A percentile compares a stretch with the other conserved stretches of the same genome.
Evolutionary conservation across 345 rosid genomes (phyloP).

Genomic region (Pistacia integerrima): DNA sequence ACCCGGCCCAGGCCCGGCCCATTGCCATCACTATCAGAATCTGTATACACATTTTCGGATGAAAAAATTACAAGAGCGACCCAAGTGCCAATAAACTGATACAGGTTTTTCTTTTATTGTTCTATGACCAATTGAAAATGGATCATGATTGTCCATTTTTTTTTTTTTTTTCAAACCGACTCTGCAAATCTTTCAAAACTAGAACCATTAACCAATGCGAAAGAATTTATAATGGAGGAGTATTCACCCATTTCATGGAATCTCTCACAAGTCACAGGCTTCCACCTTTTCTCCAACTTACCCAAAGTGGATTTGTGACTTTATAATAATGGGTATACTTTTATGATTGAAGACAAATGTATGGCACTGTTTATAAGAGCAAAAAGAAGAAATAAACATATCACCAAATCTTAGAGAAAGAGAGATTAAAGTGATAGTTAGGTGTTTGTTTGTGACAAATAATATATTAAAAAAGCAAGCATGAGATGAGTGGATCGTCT

Average conservation of each 20-base stretch:
- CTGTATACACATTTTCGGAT: background rate
- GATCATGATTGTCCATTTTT: background rate
- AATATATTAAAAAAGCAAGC: too few species aligned
- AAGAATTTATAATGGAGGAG: background rate
- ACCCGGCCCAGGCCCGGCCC: too few species aligned
- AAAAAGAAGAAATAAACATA: background rate
- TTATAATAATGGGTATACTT: conserved; percentile 1
- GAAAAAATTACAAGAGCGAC: background rate
- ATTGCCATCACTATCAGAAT: too few species aligned
- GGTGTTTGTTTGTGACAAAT: conserved; percentile 22
- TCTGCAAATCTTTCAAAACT: background rate
- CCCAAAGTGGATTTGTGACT: conserved; percentile 20
- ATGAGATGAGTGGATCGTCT: conserved; percentile 27
- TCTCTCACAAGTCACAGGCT: background rate
- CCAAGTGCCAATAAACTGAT: background rate
- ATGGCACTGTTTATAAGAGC: conserved; percentile 7
- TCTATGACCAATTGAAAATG: background rate
- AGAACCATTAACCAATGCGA: background rate
- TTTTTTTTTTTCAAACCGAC: too few species aligned
- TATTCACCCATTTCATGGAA: conserved; percentile 10
- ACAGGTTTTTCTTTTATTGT: background rate
- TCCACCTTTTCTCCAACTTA: conserved; percentile 19
- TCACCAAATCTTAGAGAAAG: background rate
- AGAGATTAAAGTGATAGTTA: background rate
- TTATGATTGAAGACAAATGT: background rate